These are phyloP conservation scores for Niveomyces coronatus DNA, from an alignment of 2,329 filamentous ascomycete species.

Conservation along the genomic window DNA sequence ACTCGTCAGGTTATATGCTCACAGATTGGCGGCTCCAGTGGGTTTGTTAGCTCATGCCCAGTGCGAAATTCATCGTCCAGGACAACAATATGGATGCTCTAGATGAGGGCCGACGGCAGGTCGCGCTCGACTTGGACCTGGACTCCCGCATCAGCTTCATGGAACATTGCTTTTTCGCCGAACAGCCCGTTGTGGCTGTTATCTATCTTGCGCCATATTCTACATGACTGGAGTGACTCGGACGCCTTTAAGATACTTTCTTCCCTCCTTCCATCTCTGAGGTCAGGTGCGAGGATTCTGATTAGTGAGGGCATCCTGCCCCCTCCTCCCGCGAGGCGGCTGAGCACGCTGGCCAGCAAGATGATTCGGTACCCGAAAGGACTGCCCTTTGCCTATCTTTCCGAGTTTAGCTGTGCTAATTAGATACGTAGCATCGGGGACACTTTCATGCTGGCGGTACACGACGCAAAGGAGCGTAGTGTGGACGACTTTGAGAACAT, in stretches of 20 bases:
- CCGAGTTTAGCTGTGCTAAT: no score
- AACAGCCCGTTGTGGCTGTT: conserved; percentile 28
- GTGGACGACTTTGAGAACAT: background rate
- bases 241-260: conserved; percentile 28
- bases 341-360: background rate
- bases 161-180: conserved; percentile 26
- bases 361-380: background rate
- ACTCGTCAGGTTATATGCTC: background rate
- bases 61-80: background rate
- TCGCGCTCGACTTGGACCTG: conserved; percentile 13
- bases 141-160: conserved; percentile 23
- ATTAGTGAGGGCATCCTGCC: conserved; percentile 23
- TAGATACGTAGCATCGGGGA: background rate
- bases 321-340: background rate
- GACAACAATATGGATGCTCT: background rate
- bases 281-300: conserved; percentile 29
- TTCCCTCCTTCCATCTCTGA: conserved; percentile 31
- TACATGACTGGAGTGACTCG: conserved; percentile 44
- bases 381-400: no score
- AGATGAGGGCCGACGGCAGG: background rate
- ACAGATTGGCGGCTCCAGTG: background rate
- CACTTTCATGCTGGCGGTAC: background rate
- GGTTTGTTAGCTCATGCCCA: no score
- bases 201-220: conserved; percentile 41
- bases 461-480: background rate